These are phyloP conservation scores for Macrolepiota fuliginosa DNA, from an alignment of 768 basidiomycete species.

Conservation along the genomic window DNA sequence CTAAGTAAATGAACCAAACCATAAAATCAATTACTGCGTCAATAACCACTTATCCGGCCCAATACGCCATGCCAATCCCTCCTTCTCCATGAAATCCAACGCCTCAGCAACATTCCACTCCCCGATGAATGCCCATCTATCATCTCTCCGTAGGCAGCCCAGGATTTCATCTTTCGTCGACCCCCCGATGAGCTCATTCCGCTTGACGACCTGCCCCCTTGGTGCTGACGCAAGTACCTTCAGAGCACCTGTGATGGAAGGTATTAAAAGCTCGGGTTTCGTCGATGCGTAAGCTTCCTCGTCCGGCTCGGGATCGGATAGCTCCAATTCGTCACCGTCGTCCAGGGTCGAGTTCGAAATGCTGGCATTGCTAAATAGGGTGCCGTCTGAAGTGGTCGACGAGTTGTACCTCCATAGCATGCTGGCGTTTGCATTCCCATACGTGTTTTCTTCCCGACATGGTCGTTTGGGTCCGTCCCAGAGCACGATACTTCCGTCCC, in stretches of 20 bases:
- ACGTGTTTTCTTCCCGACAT: conserved; percentile 19
- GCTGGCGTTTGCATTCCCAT: conserved; percentile 21
- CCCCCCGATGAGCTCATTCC: conserved; percentile 21
- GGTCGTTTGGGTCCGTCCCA: conserved; percentile 64
- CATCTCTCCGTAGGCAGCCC: conserved; percentile 48
- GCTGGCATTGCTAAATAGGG: conserved; percentile 27
- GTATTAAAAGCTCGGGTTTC: conserved; percentile 47
- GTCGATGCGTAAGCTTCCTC: conserved; percentile 73
- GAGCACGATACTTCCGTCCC: conserved; percentile 72
- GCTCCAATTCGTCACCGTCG: conserved; percentile 38
- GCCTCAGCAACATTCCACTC: conserved; percentile 65
- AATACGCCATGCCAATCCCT: conserved; percentile 35
- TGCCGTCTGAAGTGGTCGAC: conserved; percentile 23
- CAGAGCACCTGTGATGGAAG: conserved; percentile 30
- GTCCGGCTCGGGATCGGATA: conserved; percentile 58
- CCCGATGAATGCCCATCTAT: conserved; percentile 63
- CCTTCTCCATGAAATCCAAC: conserved; percentile 41
- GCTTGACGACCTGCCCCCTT: conserved; percentile 12
- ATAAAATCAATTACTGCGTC: conserved; percentile 25
- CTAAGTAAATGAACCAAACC: too few relatives aligned
- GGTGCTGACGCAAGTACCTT: neutral
- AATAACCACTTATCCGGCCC: conserved; percentile 40
- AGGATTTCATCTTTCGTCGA: conserved; percentile 46
- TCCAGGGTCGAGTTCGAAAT: conserved; percentile 19
- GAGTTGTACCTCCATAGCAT: conserved; percentile 50